Evolutionary conservation across 352 stramenopile species (phyloP).

Genomic region (Phytophthora colocasiae): DNA sequence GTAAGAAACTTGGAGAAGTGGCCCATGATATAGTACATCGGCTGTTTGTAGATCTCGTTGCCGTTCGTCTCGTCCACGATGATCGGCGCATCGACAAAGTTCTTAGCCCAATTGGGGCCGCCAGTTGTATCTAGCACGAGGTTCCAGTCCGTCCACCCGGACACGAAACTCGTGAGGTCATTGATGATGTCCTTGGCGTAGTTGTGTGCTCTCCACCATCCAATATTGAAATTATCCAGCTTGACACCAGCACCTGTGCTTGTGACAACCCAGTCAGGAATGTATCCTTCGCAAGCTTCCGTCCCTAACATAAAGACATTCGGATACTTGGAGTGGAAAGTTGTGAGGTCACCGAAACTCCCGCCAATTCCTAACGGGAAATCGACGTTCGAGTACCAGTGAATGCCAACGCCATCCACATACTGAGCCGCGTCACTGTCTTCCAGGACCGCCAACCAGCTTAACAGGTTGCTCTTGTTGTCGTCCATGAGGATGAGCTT

Average conservation of each 20-base stretch:
- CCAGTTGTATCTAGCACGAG: conserved; percentile 71
- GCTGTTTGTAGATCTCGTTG: conserved; percentile 81
- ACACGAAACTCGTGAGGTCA: conserved; percentile 79
- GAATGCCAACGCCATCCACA: conserved; percentile 79
- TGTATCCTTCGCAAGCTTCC: conserved; percentile 66
- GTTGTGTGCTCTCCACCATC: conserved; percentile 74
- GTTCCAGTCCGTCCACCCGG: conserved; percentile 92
- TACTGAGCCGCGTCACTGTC: conserved; percentile 60
- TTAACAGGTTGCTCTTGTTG: conserved; percentile 64
- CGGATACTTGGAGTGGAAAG: conserved; percentile 45
- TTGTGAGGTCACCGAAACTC: conserved; percentile 47
- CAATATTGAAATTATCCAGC: conserved; percentile 36
- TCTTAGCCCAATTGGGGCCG: conserved; percentile 80
- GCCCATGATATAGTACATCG: conserved; percentile 83
- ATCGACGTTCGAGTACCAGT: conserved; percentile 76
- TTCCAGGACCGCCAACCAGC: conserved; percentile 42
- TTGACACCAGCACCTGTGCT: conserved; percentile 46
- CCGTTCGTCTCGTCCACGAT: conserved; percentile 63
- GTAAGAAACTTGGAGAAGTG: conserved; percentile 80
- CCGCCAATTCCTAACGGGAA: conserved; percentile 36
- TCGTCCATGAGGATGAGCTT: conserved; percentile 83
- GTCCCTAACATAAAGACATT: conserved; percentile 73
- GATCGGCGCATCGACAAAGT: conserved; percentile 81
- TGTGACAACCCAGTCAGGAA: conserved; percentile 39
- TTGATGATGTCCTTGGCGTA: conserved; percentile 89